phyloP scores from a whole-genome alignment of 2,329 filamentous ascomycete species.

The Aspergillus unguis region DNA sequence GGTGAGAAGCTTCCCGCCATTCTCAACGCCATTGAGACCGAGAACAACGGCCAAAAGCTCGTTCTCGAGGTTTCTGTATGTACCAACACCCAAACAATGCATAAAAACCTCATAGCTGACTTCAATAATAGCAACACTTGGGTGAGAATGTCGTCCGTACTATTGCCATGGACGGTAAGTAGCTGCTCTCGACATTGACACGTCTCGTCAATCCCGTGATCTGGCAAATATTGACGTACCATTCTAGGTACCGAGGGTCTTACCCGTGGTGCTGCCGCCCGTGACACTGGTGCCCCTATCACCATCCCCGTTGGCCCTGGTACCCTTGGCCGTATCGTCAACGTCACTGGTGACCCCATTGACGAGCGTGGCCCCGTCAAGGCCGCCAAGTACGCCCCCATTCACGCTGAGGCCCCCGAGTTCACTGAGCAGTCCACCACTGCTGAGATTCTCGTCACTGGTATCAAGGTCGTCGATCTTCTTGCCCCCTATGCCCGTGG shows the following conservation, averaged over 20 bases:
- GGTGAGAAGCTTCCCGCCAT: slow-evolving; percentile 89
- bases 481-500: slow-evolving; percentile 99
- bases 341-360: slow-evolving; percentile 99
- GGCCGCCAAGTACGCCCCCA: slow-evolving; percentile 78
- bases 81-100: slow-evolving; percentile 19
- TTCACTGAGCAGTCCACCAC: slow-evolving; percentile 95
- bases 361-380: slow-evolving; percentile 99
- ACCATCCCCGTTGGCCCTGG: slow-evolving; percentile 89
- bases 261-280: slow-evolving; percentile 79
- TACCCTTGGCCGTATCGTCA: slow-evolving; percentile 98
- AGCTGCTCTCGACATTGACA: slow-evolving; percentile 4
- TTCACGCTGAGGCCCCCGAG: slow-evolving; percentile 88
- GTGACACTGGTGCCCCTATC: slow-evolving; percentile 92
- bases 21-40: slow-evolving; percentile 91
- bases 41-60: slow-evolving; percentile 90
- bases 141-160: slow-evolving; percentile 98
- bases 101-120: slow-evolving; percentile 23
- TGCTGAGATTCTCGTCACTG: slow-evolving; percentile 94
- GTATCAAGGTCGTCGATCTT: slow-evolving; percentile 99
- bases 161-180: slow-evolving; percentile 99
- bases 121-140: slow-evolving; percentile 78
- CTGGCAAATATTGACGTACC: slow-evolving; percentile 15
- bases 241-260: slow-evolving; percentile 94
- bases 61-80: slow-evolving; percentile 94
- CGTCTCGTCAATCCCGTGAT: not conserved